Percentiles rank a stretch among this genome's conserved stretches.
phyloP scores from a whole-genome alignment of 805 yeast species.

The Teunomyces lycoperdinae region DNA sequence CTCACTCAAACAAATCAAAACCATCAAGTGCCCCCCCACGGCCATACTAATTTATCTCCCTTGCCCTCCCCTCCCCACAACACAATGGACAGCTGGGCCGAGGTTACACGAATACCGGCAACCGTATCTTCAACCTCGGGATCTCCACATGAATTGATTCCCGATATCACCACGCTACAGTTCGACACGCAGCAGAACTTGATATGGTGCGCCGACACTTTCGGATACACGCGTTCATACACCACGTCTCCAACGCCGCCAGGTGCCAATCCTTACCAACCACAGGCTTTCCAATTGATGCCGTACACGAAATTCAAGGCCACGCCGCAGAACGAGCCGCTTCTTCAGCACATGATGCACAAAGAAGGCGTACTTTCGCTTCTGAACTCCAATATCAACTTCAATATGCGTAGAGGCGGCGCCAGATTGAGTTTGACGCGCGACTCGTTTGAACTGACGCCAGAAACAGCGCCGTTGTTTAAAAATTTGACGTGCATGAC shows the following conservation, averaged over 20 bases:
- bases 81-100: conserved; percentile 15
- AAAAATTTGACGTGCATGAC: conserved; percentile 31
- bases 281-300: conserved; percentile 19
- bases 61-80: background rate
- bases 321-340: conserved; percentile 17
- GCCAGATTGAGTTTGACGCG: conserved; percentile 16
- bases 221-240: conserved; percentile 44
- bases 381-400: conserved; percentile 27
- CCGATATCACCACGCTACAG: conserved; percentile 23
- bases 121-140: conserved; percentile 3
- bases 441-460: conserved; percentile 10
- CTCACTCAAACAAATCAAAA: too few relatives aligned
- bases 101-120: conserved; percentile 13
- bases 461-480: conserved; percentile 13
- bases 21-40: too few relatives aligned
- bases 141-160: background rate
- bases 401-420: conserved; percentile 36
- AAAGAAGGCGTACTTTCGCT: conserved; percentile 34
- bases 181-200: conserved; percentile 77
- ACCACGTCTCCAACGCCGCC: conserved; percentile 18
- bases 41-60: background rate
- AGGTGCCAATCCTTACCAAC: conserved; percentile 16
- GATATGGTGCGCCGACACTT: conserved; percentile 79
- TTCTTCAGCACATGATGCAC: conserved; percentile 29
- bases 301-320: conserved; percentile 39